A percentile compares a stretch with the other conserved stretches of the same genome.
These are phyloP conservation scores for Hirschfeldia incana DNA, from an alignment of 345 rosid genomes.

Conservation along the genomic window DNA sequence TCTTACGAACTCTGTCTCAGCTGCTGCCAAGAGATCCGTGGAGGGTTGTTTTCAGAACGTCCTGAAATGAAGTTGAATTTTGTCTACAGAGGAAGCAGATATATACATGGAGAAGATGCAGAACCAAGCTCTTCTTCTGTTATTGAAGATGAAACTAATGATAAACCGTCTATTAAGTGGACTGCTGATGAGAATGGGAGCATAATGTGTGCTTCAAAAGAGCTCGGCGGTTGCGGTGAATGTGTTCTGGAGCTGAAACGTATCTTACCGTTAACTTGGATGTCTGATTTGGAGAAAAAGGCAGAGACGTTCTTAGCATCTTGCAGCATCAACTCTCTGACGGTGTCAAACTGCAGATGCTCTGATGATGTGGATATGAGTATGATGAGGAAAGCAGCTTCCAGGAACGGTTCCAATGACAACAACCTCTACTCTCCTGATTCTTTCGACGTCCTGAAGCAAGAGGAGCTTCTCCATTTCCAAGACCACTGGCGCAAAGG, in stretches of 20 bases:
- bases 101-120: conserved; percentile 80
- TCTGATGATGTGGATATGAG: conserved; percentile 24
- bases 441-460: conserved; percentile 42
- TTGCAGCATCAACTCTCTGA: conserved; percentile 13
- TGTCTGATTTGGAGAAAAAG: conserved; percentile 51
- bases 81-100: conserved; percentile 55
- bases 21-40: conserved; percentile 83
- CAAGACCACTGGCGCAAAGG: conserved; percentile 78
- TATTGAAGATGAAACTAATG: conserved; percentile 23
- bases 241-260: conserved; percentile 67
- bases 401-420: conserved; percentile 54
- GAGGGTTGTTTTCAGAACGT: conserved; percentile 46
- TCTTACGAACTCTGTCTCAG: conserved; percentile 76
- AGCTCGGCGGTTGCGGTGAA: conserved; percentile 75
- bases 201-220: conserved; percentile 62
- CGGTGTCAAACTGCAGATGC: conserved; percentile 24
- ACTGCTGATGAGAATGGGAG: conserved; percentile 53
- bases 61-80: conserved; percentile 47
- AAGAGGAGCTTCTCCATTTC: conserved; percentile 53
- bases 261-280: conserved; percentile 60
- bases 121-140: conserved; percentile 23
- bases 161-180: conserved; percentile 43
- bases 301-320: conserved; percentile 42
- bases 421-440: conserved; percentile 66
- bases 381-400: conserved; percentile 48